Base-by-base conservation (phyloP, 495 filamentous ascomycete species). In the Hyaloscypha variabilis region DNA sequence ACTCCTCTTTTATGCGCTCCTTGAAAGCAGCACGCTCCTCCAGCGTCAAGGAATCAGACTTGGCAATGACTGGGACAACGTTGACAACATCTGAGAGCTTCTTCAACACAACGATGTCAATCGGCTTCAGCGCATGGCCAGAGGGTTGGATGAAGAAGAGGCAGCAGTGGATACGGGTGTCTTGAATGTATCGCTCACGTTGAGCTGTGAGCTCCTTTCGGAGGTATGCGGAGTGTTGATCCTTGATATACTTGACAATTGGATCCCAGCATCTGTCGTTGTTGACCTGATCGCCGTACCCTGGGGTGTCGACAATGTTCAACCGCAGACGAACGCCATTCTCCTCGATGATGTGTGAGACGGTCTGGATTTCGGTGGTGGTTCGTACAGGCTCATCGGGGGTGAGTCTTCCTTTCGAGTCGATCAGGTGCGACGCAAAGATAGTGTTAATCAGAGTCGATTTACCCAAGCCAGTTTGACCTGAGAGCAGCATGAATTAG, bases 171-270 rank as follows among this genome's bases (percentile, higher is more conserved):
- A 99, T 97, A 66, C 95, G 90, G 69, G 95, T 98, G 78, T 99
- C 95, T 81, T 97, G 94, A 70, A 99, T 97, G 76, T 99, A 98
- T 69, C 95, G 91, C 78, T 99, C 95, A 78, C 95, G 91, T 84
- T 99, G 96, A 69, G 95, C 95, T n/a, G 95, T 98, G 70, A 99
- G 93, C 76, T 99, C 95, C 84, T 99, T 99, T 77, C 96, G 91
- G 57, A 99, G 91, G 81, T 97, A 99, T 71, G 96, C 93, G n/a
- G 92, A 96, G 83, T 99, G 96, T 82, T 99, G 95, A 80, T 99
- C 96, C 85, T 99, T 99, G 85, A 99, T 99, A 81, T 99, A 99
- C 82, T 98, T 98, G 82, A 99, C 94, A 76, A 99, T 99, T 58
- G 96, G 94, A 72, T 96, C 90, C 95, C 95, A 99, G 72, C 95